phyloP scores from a whole-genome alignment of 352 stramenopile species.

The Phytophthora sp. region DNA sequence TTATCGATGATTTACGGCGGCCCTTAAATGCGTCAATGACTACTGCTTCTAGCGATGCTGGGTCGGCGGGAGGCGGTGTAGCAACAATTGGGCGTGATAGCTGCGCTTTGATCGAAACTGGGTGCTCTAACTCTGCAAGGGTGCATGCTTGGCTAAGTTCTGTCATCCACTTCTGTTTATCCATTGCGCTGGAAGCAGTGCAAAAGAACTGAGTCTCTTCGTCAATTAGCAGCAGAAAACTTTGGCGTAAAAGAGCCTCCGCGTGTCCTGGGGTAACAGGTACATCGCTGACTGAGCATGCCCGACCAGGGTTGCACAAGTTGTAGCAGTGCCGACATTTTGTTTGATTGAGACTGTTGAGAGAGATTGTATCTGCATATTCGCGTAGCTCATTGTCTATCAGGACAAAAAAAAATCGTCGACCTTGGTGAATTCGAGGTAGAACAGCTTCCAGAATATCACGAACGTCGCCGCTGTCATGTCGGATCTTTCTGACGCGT shows the following conservation, averaged over 20 bases:
- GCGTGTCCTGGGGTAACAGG: slow-evolving; percentile 10
- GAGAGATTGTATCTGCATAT: slow-evolving; percentile 37
- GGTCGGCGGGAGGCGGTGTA: slow-evolving; percentile 1
- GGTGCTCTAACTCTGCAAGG: slow-evolving; percentile 10
- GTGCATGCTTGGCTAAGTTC: slow-evolving; percentile 34
- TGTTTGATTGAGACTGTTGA: slow-evolving; percentile 21
- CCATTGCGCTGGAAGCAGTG: slow-evolving; percentile 43
- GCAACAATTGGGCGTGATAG: slow-evolving; percentile 2
- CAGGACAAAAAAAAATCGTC: slow-evolving; percentile 39
- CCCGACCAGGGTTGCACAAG: slow-evolving; percentile 13
- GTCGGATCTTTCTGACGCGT: neutral
- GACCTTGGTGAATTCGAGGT: slow-evolving; percentile 21
- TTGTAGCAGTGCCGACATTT: slow-evolving; percentile 16
- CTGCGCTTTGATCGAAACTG: slow-evolving; percentile 22
- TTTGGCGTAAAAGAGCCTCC: slow-evolving; percentile 38
- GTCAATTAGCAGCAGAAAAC: slow-evolving; percentile 42
- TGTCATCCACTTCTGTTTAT: slow-evolving; percentile 60
- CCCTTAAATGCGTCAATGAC: slow-evolving; percentile 27
- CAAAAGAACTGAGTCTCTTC: slow-evolving; percentile 29
- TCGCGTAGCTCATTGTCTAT: slow-evolving; percentile 40
- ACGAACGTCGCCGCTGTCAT: neutral
- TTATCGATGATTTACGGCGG: slow-evolving; percentile 5
- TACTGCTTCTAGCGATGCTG: slow-evolving; percentile 10
- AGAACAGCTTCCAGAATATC: slow-evolving; percentile 13
- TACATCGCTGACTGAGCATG: slow-evolving; percentile 24